Base-by-base conservation (phyloP, 495 filamentous ascomycete species). In the Xylaria acuta region DNA sequence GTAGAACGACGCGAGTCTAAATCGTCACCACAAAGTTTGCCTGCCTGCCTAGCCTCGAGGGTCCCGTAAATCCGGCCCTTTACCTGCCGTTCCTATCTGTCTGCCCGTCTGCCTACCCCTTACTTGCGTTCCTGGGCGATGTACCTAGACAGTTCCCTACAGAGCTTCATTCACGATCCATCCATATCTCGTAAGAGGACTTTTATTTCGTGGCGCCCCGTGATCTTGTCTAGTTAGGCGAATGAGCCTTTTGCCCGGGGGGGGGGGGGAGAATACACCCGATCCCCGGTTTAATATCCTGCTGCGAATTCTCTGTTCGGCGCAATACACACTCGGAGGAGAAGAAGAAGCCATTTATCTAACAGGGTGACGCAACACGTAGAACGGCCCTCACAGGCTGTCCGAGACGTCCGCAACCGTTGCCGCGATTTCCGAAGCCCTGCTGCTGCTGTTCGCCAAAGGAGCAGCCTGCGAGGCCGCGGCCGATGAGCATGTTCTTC, bases 401-500 rank as follows among this genome's bases (percentile, higher is more conserved):
- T n/a, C 43, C 51, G 16, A 54, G 51, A 8, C 53, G 30, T 3
- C 25, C 27, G 30, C 34, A 32, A 3, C 30, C 16, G 18, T 5
- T 2, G 12, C 18, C 27, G 30, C 11, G 3, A n/a, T 36, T 11
- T 22, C 30, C 20, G 58, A 34, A 60, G 4, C 34, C 20, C 6
- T 14, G 32, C 16, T 38, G 58, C 30, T 14, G 32, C 16, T 38
- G 58, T 38, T 34, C 58, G 58, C 32, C 18, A 38, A 60, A 60
- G 30, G 58, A 60, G 41, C 38, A 63, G 4, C 27, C 22, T 1
- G 5, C 25, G 34, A 71, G 41, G 25, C 45, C 68, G 27, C 58
- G 68, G 25, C 40, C 68, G 18, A 78, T 27, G 6, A 36, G 27
- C 74, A 78, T 76, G 18, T 75, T 69, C 65, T 76, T 78, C 0